Conservation (phyloP, 768 basidiomycete genomes). For the Podaxis mareebaensis region DNA sequence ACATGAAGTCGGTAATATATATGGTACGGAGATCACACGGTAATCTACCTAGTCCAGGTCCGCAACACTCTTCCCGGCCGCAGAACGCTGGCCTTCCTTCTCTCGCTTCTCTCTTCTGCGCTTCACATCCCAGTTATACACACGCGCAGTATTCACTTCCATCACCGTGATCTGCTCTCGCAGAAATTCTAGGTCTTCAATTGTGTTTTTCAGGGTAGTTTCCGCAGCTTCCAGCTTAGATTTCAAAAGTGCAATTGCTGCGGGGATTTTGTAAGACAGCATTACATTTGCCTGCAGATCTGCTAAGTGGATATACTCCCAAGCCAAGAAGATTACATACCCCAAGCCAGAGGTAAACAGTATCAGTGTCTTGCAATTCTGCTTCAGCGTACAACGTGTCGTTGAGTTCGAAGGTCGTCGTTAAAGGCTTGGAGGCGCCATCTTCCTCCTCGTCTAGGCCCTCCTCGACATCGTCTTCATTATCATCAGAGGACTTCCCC, state of each 20-base stretch:
- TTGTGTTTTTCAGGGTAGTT: slow-evolving; percentile 59
- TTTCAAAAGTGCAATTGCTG: slow-evolving; percentile 71
- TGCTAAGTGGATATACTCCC: background rate
- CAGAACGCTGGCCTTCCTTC: slow-evolving; percentile 5
- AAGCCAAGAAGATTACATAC: slow-evolving; percentile 47
- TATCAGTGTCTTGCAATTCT: slow-evolving; percentile 81
- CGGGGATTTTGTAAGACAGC: slow-evolving; percentile 87
- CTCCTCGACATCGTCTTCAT: slow-evolving; percentile 44
- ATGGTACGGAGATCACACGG: background rate
- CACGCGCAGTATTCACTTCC: slow-evolving; percentile 93
- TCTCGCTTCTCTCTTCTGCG: slow-evolving; percentile 61
- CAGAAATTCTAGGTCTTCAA: slow-evolving; percentile 90
- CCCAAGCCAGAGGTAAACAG: slow-evolving; percentile 94
- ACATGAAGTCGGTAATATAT: background rate
- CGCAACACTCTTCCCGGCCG: background rate
- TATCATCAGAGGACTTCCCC: slow-evolving; percentile 31
- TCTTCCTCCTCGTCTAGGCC: slow-evolving; percentile 61
- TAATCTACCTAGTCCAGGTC: slow-evolving; percentile 8
- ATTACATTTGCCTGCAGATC: slow-evolving; percentile 87
- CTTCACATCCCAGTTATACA: slow-evolving; percentile 97
- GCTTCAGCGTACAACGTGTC: slow-evolving; percentile 96
- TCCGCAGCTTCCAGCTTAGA: slow-evolving; percentile 78
- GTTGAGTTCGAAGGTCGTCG: slow-evolving; percentile 91
- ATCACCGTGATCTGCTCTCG: slow-evolving; percentile 95
- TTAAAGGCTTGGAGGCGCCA: slow-evolving; percentile 54